Evolutionary conservation across 371 early-diverging fungal genomes (phyloP).

Genomic region (Quaeritorhiza haematococci): DNA sequence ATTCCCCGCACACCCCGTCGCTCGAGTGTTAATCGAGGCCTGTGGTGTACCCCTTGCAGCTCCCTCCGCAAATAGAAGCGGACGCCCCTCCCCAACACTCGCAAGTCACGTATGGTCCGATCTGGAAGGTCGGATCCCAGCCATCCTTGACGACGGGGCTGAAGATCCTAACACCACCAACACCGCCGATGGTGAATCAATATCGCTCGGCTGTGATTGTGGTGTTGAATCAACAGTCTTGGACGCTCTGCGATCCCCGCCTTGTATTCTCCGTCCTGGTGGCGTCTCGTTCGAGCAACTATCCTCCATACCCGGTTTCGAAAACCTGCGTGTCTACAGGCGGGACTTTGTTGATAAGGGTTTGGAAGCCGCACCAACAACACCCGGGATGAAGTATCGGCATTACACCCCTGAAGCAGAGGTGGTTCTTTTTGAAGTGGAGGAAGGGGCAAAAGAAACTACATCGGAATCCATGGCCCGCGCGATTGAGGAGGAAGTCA

Average conservation of each 20-base stretch:
- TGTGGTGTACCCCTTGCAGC: conserved; percentile 95
- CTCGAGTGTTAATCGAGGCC: conserved; percentile 81
- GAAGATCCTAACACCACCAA: too few relatives aligned
- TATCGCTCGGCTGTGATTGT: too few relatives aligned
- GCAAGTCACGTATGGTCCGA: conserved; percentile 91
- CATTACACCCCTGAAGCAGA: conserved; percentile 95
- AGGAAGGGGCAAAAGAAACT: background rate
- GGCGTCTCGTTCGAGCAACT: conserved; percentile 86
- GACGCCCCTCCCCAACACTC: conserved; percentile 92
- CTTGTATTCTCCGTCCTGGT: conserved; percentile 96
- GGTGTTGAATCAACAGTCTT: conserved; percentile 98
- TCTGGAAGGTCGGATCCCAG: conserved; percentile 73
- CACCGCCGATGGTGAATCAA: too few relatives aligned
- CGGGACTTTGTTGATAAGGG: conserved; percentile 65
- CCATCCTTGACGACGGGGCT: conserved; percentile 90
- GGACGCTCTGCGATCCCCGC: conserved; percentile 67
- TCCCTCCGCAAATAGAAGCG: conserved; percentile 98
- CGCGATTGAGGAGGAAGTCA: background rate
- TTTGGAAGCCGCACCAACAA: conserved; percentile 77
- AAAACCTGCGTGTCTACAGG: conserved; percentile 64
- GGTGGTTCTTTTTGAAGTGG: conserved; percentile 68
- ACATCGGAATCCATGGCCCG: background rate
- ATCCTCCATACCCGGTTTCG: conserved; percentile 40
- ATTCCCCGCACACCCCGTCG: conserved; percentile 89
- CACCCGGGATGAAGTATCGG: conserved; percentile 99